A percentile compares a stretch with the other conserved stretches of the same genome.
phyloP scores from a whole-genome alignment of 164 flowering plant genomes.

The Amborella trichopoda region DNA sequence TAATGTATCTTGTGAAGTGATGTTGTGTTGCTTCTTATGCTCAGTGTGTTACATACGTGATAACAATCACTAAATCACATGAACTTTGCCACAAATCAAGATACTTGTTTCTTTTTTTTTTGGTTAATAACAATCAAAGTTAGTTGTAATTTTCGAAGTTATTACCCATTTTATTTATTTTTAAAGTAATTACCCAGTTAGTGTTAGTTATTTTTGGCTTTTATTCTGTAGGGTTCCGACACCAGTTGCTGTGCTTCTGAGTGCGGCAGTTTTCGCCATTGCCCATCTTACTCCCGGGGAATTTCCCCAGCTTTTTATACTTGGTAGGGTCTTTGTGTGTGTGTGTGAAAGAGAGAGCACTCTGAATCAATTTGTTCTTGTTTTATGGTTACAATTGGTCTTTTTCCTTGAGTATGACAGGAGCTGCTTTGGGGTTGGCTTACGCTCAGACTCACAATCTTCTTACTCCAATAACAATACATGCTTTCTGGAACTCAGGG shows the following conservation, averaged over 20 bases:
- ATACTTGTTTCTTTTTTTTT: too few relatives aligned
- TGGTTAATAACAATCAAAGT: too few relatives aligned
- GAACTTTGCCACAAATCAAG: too few relatives aligned
- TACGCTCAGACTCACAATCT: constrained; percentile 97
- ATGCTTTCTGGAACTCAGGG: constrained; percentile 92
- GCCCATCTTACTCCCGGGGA: constrained; percentile 93
- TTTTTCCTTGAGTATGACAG: constrained; percentile 15
- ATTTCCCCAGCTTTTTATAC: constrained; percentile 89
- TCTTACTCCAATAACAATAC: constrained; percentile 77
- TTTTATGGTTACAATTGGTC: neutral
- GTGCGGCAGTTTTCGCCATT: constrained; percentile 80
- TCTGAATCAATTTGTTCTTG: neutral
- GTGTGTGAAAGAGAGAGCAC: neutral
- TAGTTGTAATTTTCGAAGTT: too few relatives aligned
- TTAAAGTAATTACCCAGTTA: too few relatives aligned
- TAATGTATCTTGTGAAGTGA: too few relatives aligned
- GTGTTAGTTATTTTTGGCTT: too few relatives aligned
- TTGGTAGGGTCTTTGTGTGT: constrained; percentile 36
- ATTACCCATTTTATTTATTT: too few relatives aligned
- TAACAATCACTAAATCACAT: too few relatives aligned
- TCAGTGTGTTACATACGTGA: too few relatives aligned
- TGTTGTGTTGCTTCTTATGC: too few relatives aligned
- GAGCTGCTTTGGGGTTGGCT: constrained; percentile 74
- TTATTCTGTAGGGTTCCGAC: constrained; percentile 75
- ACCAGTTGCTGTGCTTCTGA: constrained; percentile 59